These are phyloP conservation scores for Gossypium davidsonii DNA, from an alignment of 441 rosid genomes.

Conservation along the genomic window DNA sequence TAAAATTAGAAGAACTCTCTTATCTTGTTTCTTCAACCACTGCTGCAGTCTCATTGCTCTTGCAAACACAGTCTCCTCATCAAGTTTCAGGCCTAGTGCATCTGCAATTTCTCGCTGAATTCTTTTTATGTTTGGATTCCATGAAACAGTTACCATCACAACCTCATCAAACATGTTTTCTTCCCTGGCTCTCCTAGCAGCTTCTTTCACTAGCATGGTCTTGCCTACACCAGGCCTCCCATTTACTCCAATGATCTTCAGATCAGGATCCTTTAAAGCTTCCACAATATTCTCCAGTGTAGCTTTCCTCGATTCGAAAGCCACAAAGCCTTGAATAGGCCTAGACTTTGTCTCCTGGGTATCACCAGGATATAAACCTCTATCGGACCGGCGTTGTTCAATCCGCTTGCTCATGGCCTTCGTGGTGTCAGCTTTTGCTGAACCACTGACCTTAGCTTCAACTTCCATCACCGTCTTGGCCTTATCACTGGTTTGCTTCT, in stretches of 20 bases:
- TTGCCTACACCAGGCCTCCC: conserved; percentile 24
- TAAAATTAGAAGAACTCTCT: conserved; percentile 16
- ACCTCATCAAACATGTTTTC: conserved; percentile 6
- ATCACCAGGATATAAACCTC: background rate
- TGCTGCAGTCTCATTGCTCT: conserved; percentile 15
- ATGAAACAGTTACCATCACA: conserved; percentile 2
- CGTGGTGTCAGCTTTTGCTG: background rate
- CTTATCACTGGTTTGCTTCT: background rate
- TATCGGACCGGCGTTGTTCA: background rate
- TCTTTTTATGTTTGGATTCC: background rate
- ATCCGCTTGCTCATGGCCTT: background rate
- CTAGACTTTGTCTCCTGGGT: background rate
- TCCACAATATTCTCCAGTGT: background rate
- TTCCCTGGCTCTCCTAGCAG: background rate
- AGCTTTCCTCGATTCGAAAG: background rate
- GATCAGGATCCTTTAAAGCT: background rate
- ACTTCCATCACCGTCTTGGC: background rate
- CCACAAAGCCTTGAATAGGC: background rate
- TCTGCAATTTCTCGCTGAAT: conserved; percentile 24
- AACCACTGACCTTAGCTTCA: background rate
- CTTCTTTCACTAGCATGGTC: conserved; percentile 9
- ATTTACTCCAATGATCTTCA: background rate
- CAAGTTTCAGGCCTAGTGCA: conserved; percentile 7
- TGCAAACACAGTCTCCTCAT: background rate
- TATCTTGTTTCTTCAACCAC: conserved; percentile 2